phyloP scores from a whole-genome alignment of 371 early-diverging fungal species.

The Fennellomyces sp. region DNA sequence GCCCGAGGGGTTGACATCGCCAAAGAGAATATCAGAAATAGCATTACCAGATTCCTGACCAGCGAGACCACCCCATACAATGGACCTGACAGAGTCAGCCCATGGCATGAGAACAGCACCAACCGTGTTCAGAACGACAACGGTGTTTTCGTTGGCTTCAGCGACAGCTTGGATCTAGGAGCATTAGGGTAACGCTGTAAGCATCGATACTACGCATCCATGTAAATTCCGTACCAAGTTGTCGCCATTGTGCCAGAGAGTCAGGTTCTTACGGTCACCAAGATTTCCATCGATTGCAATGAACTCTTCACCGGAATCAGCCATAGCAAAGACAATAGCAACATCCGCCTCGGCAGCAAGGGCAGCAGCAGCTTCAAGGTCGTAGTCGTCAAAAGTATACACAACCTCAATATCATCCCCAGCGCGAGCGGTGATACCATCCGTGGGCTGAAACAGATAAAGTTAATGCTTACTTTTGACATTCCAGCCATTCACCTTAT shows the following conservation, averaged over 20 bases:
- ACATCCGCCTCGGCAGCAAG: constrained; percentile 50
- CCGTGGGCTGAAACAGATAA: no score
- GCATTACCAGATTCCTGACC: constrained; percentile 58
- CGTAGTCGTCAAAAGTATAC: constrained; percentile 37
- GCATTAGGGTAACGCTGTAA: no score
- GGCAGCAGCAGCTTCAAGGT: constrained; percentile 29
- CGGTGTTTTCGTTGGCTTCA: constrained; percentile 37
- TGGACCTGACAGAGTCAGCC: constrained; percentile 47
- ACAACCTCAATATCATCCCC: constrained; percentile 28
- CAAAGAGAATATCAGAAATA: constrained; percentile 57
- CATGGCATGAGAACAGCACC: constrained; percentile 56
- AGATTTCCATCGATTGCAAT: constrained; percentile 38
- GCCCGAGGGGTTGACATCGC: constrained; percentile 57
- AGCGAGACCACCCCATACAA: constrained; percentile 48
- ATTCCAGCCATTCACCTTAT: no score
- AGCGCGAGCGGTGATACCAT: constrained; percentile 46
- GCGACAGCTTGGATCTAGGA: constrained; percentile 52
- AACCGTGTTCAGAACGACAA: constrained; percentile 54
- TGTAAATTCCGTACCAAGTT: no score
- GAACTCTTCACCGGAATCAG: constrained; percentile 63
- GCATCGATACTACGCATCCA: no score
- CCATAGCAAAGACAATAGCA: constrained; percentile 59
- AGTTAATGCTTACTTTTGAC: no score
- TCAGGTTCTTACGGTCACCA: constrained; percentile 63
- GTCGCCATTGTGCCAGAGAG: constrained; percentile 63